Conservation (phyloP, 1,284 basidiomycete genomes). For the Tilletia horrida region DNA sequence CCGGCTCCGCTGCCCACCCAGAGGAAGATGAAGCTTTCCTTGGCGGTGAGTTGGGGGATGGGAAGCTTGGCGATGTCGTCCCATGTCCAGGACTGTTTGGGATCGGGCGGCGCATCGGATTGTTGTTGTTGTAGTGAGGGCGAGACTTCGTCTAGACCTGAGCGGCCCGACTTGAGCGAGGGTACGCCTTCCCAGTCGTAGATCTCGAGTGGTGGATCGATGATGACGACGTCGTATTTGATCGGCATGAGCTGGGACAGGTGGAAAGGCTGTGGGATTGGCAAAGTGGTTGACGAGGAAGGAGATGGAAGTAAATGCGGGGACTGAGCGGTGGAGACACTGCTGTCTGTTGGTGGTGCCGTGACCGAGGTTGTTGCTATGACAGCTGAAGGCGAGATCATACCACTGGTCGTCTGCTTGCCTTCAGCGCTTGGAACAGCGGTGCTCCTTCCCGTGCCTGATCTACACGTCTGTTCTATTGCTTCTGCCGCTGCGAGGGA, state of each 20-base stretch:
- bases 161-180: slow-evolving; percentile 8
- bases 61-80: slow-evolving; percentile 75
- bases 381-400: too few species aligned
- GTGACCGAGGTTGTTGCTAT: background rate
- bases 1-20: slow-evolving; percentile 92
- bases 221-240: slow-evolving; percentile 88
- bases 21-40: slow-evolving; percentile 78
- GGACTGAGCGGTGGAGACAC: too few species aligned
- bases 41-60: slow-evolving; percentile 77
- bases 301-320: too few species aligned
- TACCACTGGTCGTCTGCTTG: too few species aligned
- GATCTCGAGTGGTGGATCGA: slow-evolving; percentile 74
- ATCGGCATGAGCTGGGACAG: slow-evolving; percentile 56
- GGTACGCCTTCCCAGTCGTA: slow-evolving; percentile 46
- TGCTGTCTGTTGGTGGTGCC: background rate
- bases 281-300: background rate
- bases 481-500: background rate
- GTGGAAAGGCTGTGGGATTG: slow-evolving; percentile 26
- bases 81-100: slow-evolving; percentile 66
- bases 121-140: background rate
- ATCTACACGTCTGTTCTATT: too few species aligned
- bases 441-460: too few species aligned
- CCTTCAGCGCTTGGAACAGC: too few species aligned
- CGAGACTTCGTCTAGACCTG: background rate
- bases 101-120: background rate